Percentiles rank a stretch among this genome's conserved stretches.
Conservation (phyloP, 192 early-diverging fungal species). For the Coemansia guatemalensis region DNA sequence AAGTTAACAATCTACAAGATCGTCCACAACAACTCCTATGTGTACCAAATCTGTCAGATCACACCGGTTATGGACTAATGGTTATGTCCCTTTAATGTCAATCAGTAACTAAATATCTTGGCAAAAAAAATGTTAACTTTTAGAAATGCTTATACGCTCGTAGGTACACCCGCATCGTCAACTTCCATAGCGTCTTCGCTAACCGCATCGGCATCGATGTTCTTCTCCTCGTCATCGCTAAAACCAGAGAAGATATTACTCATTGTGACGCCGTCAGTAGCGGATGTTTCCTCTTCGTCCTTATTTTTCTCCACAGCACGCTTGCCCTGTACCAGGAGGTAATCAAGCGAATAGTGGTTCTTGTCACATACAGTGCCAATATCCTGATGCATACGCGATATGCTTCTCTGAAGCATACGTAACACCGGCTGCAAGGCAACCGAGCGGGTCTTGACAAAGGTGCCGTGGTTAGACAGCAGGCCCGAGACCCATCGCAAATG, state of each 20-base stretch:
- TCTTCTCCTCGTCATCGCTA: conserved; percentile 22
- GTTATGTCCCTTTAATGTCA: background rate
- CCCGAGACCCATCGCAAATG: conserved; percentile 80
- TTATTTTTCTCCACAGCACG: conserved; percentile 22
- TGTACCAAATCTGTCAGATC: background rate
- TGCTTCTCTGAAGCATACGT: conserved; percentile 76
- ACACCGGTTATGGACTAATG: background rate
- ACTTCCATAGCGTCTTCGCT: conserved; percentile 28
- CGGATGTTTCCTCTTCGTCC: conserved; percentile 3
- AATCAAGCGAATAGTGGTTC: conserved; percentile 45
- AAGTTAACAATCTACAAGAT: background rate
- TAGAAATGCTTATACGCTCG: conserved; percentile 1
- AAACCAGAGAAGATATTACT: conserved; percentile 31
- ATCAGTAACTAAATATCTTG: too few relatives aligned
- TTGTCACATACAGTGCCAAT: conserved; percentile 51
- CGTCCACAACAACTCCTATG: background rate
- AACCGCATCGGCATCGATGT: conserved; percentile 2
- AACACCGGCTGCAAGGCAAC: conserved; percentile 70
- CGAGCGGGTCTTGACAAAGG: conserved; percentile 66
- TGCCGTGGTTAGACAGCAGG: conserved; percentile 75
- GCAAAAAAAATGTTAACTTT: background rate
- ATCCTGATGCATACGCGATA: conserved; percentile 54
- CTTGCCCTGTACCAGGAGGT: conserved; percentile 47
- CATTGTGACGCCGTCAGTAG: conserved; percentile 27
- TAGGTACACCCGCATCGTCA: conserved; percentile 8